Evolutionary conservation across 139 green algal genomes (phyloP).

Genomic region (Penium margaritaceum): DNA sequence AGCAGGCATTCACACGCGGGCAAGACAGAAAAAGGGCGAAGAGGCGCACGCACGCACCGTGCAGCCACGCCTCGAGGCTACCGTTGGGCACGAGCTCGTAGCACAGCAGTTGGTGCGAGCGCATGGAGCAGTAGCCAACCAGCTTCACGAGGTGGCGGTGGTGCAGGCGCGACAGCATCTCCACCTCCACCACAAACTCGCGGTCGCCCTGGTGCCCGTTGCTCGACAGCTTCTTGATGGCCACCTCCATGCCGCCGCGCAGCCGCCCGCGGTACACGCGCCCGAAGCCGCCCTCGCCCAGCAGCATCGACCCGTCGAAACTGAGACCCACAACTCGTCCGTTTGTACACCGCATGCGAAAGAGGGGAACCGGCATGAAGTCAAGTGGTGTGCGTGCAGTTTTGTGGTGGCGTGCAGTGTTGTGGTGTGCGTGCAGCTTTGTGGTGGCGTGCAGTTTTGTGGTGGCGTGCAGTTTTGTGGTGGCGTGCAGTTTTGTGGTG

Average conservation of each 20-base stretch:
- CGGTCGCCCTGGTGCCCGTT: conserved; percentile 20
- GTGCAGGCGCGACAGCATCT: conserved; percentile 40
- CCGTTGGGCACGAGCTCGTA: conserved; percentile 48
- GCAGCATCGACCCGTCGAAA: conserved; percentile 11
- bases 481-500: too few relatives aligned
- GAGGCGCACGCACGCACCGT: conserved; percentile 35
- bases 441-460: too few relatives aligned
- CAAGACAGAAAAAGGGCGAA: too few relatives aligned
- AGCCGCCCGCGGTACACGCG: conserved; percentile 28
- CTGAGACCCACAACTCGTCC: too few relatives aligned
- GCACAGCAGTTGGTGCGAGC: conserved; percentile 29
- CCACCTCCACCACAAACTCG: conserved; percentile 39
- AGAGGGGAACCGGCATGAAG: too few relatives aligned
- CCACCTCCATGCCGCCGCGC: conserved; percentile 12
- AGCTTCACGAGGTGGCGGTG: conserved; percentile 40
- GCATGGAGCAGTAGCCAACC: conserved; percentile 38
- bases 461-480: too few relatives aligned
- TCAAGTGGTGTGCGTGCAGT: too few relatives aligned
- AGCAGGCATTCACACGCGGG: too few relatives aligned
- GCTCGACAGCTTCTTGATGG: conserved; percentile 35
- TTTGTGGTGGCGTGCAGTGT: too few relatives aligned
- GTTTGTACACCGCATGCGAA: too few relatives aligned
- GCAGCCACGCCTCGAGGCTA: conserved; percentile 20
- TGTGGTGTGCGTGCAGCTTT: too few relatives aligned
- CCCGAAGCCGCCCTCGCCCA: conserved; percentile 43